Conservation (phyloP, 768 basidiomycete species). For the Amanita inopinata region DNA sequence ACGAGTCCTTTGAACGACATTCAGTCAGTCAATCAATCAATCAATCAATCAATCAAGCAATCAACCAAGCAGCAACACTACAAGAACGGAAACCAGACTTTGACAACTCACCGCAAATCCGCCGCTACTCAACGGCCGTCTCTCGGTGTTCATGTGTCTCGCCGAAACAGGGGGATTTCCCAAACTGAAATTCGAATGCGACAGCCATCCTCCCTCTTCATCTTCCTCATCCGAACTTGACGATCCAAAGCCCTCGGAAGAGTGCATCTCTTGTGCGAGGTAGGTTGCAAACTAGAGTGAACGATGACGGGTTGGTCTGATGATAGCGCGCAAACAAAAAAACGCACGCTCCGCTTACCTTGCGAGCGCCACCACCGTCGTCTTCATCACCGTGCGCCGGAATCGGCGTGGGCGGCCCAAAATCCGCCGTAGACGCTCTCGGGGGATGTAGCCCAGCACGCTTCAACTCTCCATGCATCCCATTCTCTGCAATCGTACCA, state of each 20-base stretch:
- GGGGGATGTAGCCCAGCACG: conserved; percentile 33
- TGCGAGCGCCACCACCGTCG: conserved; percentile 31
- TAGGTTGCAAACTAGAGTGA: conserved; percentile 65
- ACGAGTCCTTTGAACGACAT: conserved; percentile 11
- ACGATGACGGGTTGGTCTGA: too few species aligned
- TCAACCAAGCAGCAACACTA: background rate
- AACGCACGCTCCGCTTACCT: conserved; percentile 24
- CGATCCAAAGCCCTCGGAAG: conserved; percentile 47
- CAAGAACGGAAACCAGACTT: background rate
- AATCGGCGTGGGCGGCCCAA: conserved; percentile 40
- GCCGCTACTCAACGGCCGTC: conserved; percentile 32
- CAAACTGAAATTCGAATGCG: conserved; percentile 60
- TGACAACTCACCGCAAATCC: background rate
- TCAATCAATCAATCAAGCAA: background rate
- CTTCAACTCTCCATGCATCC: conserved; percentile 47
- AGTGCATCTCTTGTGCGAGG: conserved; percentile 63
- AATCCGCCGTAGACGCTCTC: conserved; percentile 53
- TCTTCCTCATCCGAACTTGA: conserved; percentile 60
- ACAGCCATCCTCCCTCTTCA: conserved; percentile 73
- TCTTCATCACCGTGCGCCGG: conserved; percentile 33
- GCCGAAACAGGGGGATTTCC: conserved; percentile 35
- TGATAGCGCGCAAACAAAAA: conserved; percentile 8
- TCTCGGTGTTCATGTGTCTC: conserved; percentile 32
- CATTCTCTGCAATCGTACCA: conserved; percentile 12
- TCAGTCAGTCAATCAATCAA: conserved; percentile 43